Base-by-base conservation (phyloP, 106 monocot genomes). In the Acorus gramineus region DNA sequence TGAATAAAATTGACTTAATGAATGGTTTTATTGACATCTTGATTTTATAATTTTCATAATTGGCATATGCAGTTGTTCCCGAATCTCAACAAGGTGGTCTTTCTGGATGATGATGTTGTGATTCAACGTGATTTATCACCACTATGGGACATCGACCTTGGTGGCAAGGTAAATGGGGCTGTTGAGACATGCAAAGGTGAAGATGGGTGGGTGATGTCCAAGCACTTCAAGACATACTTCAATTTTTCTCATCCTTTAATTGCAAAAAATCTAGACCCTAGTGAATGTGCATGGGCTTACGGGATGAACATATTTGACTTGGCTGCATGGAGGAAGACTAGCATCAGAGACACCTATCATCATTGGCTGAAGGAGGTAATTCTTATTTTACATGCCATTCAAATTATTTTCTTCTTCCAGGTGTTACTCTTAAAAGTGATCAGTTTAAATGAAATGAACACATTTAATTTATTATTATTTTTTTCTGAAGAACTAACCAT, bases 291-390 rank as follows among this genome's bases (percentile, higher is more conserved):
- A 54, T 96, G 95, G 95, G 90, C 95, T 6, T 96, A 90, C 69
- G 95, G 95, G 10, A 87, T 96, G 95, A 90, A 96, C 64, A 76
- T 96, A 14, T 96, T 90, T 69, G 95, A 96, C 55, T 77, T 96
- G 55, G 68, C 53, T 11, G 71, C 71, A 14, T 96, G 95, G 90
- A 84, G 90, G 59, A 90, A 81, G 72, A 90, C 86, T 52, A 74
- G 52, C 62, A 87, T 96, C 56, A 76, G 82, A 75, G 82, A 87
- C 45, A 87, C 79, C 44, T 95, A 86, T 49, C 90, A 95, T 68
- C 66, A 78, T 69, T 95, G 95, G 95, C 28, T 95, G 56, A 95
- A 81, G 50, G 90, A 90, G 95, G 95, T 95, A 93, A 66, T 9
- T 28, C 28, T 28, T 28, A 28, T 28, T 28, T 28, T 28, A 28